Evolutionary conservation across 2,329 filamentous ascomycete species (phyloP).

Genomic region (Ophiognomonia clavigignenti-juglandacearum): DNA sequence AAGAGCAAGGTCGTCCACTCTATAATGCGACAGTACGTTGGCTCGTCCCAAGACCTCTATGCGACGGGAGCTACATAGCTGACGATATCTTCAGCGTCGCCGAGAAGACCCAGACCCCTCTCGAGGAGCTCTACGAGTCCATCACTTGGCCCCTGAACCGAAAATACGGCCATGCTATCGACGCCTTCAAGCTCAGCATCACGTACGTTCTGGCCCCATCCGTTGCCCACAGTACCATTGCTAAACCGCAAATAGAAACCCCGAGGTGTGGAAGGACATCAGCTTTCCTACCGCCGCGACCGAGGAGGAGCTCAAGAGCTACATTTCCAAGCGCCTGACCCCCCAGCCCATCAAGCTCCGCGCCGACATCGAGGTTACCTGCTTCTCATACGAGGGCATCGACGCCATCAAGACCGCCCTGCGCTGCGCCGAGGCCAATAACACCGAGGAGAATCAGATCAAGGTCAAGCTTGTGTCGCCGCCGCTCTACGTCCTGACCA

Average conservation of each 20-base stretch:
- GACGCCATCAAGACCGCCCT: conserved; percentile 95
- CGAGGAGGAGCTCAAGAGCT: conserved; percentile 84
- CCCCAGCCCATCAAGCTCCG: conserved; percentile 99
- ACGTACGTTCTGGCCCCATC: conserved; percentile 51
- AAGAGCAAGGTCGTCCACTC: conserved; percentile 99
- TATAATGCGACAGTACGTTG: conserved; percentile 70
- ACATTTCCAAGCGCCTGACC: conserved; percentile 95
- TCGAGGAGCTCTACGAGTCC: conserved; percentile 87
- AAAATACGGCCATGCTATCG: conserved; percentile 93
- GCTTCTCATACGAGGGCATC: conserved; percentile 95
- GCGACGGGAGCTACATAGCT: neutral
- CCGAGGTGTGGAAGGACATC: conserved; percentile 92
- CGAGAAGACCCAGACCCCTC: conserved; percentile 92
- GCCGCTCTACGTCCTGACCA: conserved; percentile 92
- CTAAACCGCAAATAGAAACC: conserved; percentile 57
- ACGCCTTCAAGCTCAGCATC: conserved; percentile 98
- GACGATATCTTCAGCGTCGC: conserved; percentile 60
- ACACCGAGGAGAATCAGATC: conserved; percentile 88
- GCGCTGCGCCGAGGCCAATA: conserved; percentile 84
- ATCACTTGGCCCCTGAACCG: conserved; percentile 98
- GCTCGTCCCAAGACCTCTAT: neutral
- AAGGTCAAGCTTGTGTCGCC: conserved; percentile 99
- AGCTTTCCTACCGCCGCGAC: conserved; percentile 81
- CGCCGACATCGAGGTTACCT: conserved; percentile 94
- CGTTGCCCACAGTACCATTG: neutral